Evolutionary conservation across 257 asterid genomes (phyloP), one percentile per base, ranked within the genome.

Genomic region (Pogostemon cablin): DNA sequence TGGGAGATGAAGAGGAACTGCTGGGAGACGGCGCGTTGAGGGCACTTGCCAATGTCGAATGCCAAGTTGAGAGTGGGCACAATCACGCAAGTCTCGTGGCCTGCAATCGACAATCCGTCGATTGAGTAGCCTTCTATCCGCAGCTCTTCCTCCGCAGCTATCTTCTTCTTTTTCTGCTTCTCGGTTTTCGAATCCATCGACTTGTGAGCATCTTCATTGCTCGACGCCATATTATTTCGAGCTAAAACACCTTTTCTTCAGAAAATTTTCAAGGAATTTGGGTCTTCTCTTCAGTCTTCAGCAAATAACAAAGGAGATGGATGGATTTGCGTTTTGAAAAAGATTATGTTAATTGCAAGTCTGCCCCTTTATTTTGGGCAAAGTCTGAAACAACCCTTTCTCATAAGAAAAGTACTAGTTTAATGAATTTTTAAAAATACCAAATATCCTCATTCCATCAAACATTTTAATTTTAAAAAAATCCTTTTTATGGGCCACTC

Each of bases 1-100:
- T 91, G 99, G 58, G 99, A 93, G 81, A 93, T 93, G 88, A 91
- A 87, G 87, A 93, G 85, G 77, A 87, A 93, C 79, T 93, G 86
- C 7, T 93, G 96, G 46, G 98, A 85, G 76, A 93, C 80, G 74
- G 96, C 99, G 52, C 95, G 95, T 79, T 91, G 96, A 58, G 99
- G 98, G 75, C 99, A 93, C 88, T 89, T 93, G 67, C 99, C 98
- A 4, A 93, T 89, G 58, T 93, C 99, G 67, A 93, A 93, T 3
- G 98, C 92, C 59, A 90, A 72, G 72, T 80, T 93, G 79, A 93
- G 96, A 11, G 86, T 41, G 62, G 99, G 98, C 54, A 91, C 61
- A 60, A 93, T 93, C 3, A 91, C 75, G 78, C 99, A 93, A 17
- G 96, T 93, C 78, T 93, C 98, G 63, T 91, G 99, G 34, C 99